phyloP scores from a whole-genome alignment of 169 alveolate genomes.

The Amoebophrya sp. region DNA sequence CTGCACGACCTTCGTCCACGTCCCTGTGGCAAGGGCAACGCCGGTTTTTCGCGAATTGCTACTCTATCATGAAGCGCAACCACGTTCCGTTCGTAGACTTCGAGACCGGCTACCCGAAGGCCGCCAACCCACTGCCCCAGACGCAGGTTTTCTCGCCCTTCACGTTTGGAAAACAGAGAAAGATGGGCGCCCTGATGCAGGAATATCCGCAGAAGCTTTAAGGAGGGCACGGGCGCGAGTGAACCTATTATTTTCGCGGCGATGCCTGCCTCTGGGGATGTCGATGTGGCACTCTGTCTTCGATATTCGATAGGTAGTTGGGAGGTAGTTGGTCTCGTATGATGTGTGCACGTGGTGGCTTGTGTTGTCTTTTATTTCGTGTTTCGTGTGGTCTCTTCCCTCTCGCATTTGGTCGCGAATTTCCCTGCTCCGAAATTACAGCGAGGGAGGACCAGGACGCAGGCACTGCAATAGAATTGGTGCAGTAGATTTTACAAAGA shows the following conservation, averaged over 20 bases:
- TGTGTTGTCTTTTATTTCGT: no score
- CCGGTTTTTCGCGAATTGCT: background rate
- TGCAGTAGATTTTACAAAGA: background rate
- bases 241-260: no score
- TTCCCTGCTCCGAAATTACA: no score
- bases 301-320: constrained; percentile 8
- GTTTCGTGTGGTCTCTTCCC: no score
- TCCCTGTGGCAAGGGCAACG: no score
- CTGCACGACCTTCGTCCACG: no score
- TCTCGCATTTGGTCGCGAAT: background rate
- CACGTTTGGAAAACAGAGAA: constrained; percentile 10
- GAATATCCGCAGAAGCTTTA: constrained; percentile 22
- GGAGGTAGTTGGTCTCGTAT: constrained; percentile 29
- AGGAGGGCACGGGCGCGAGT: no score
- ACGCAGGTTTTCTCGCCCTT: constrained; percentile 16
- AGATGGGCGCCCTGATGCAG: constrained; percentile 13
- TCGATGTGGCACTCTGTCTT: no score
- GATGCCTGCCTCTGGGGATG: no score
- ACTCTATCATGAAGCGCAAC: constrained; percentile 40
- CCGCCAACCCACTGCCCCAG: constrained; percentile 38
- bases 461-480: no score
- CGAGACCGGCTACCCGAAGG: constrained; percentile 49
- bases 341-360: background rate
- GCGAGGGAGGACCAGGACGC: no score
- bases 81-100: constrained; percentile 46